These are phyloP conservation scores for Sporothrix pallida DNA, from an alignment of 2,329 filamentous ascomycete genomes.

Conservation along the genomic window DNA sequence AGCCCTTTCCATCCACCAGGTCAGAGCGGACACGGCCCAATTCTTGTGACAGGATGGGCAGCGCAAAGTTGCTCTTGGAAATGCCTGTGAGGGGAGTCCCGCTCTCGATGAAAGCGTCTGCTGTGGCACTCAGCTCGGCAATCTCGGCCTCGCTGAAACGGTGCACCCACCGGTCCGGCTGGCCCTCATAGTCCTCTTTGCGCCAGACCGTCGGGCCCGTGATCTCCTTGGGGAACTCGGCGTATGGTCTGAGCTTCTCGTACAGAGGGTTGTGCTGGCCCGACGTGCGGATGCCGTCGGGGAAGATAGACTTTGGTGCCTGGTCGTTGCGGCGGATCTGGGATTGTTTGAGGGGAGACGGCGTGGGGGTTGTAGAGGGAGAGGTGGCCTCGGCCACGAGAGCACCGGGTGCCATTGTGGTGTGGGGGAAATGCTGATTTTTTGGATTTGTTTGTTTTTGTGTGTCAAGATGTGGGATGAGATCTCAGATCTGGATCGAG, in stretches of 20 bases:
- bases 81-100: conserved; percentile 75
- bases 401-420: conserved; percentile 37
- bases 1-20: conserved; percentile 79
- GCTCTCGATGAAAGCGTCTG: conserved; percentile 71
- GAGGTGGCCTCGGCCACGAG: conserved; percentile 33
- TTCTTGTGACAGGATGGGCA: conserved; percentile 49
- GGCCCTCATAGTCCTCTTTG: conserved; percentile 65
- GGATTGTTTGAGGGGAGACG: conserved; percentile 25
- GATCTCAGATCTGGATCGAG: not conserved
- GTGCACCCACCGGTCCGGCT: conserved; percentile 75
- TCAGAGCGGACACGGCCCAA: conserved; percentile 50
- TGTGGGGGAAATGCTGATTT: not conserved
- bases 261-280: conserved; percentile 76
- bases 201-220: conserved; percentile 75
- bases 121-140: conserved; percentile 67
- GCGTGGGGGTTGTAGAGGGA: not conserved
- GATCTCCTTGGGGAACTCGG: conserved; percentile 73
- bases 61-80: conserved; percentile 51
- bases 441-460: too few species aligned
- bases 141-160: conserved; percentile 70
- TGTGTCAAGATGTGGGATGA: too few species aligned
- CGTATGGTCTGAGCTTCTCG: conserved; percentile 68
- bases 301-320: conserved; percentile 50
- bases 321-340: conserved; percentile 43
- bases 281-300: conserved; percentile 59